phyloP scores from a whole-genome alignment of 257 asterid genomes.

The Solanum chilense region DNA sequence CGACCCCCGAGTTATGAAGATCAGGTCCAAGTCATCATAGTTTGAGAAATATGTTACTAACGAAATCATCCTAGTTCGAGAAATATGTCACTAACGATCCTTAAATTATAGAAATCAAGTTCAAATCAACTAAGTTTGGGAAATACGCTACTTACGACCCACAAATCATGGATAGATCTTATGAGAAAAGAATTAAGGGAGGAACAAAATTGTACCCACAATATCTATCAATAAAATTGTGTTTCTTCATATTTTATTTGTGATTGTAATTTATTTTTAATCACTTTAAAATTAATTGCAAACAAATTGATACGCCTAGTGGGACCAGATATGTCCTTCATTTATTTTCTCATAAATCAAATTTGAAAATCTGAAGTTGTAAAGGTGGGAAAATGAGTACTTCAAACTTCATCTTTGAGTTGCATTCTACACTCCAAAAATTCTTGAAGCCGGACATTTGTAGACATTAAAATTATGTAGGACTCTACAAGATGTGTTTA shows the following conservation, averaged over 20 bases:
- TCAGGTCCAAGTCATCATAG: background rate
- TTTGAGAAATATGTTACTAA: background rate
- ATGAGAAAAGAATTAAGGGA: background rate
- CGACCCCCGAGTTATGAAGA: no score
- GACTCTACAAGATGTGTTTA: background rate
- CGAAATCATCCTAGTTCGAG: background rate
- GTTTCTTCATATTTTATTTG: no score
- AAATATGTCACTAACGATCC: background rate
- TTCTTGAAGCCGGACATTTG: no score
- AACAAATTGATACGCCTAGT: background rate
- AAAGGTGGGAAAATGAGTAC: background rate
- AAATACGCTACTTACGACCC: background rate
- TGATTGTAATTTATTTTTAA: background rate
- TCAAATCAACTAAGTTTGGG: background rate
- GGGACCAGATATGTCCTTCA: background rate
- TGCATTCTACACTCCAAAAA: background rate
- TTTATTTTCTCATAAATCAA: background rate
- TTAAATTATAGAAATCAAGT: background rate
- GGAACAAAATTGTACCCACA: background rate
- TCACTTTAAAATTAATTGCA: background rate
- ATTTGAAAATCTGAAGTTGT: no score
- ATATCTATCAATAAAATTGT: background rate
- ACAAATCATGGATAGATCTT: background rate
- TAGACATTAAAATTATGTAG: background rate
- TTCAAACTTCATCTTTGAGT: background rate